Base-by-base conservation (phyloP, 805 yeast species). In the Kodamaea kakaduensis region DNA sequence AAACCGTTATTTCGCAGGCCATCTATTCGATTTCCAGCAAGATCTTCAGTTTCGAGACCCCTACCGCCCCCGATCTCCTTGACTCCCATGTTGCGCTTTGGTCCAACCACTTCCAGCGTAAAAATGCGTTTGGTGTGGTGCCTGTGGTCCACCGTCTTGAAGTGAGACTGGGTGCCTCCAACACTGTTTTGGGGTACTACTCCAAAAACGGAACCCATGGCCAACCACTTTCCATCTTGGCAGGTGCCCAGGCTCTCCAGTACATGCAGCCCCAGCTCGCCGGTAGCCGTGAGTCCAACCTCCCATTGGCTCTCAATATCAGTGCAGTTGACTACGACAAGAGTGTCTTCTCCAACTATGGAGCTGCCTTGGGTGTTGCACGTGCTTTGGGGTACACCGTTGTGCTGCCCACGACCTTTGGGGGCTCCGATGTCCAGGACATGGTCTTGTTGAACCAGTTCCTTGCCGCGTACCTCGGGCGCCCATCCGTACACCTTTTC, bases 101-200 rank as follows among this genome's bases (percentile, higher is more conserved):
- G 95, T 54, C 69, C 28, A 56, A 64, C 30, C 58, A 67, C 32
- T 67, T 66, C 51, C 71, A 75, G 50, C 50, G 69, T 29, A 51
- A 55, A 25, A 81, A 82, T 52, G 64, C 75, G 9, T 52, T 58
- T 30, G 79, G 78, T 16, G 59, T 56, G n/a, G 75, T 79, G 36
- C 93, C 94, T 17, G 67, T 67, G 36, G 59, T 81, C 46, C 67
- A 77, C 52, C 64, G 73, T 44, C 58, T 81, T 38, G 87, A 88
- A 52, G 75, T 85, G 38, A 78, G 95, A 56, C 67, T 82, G 2
- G 97, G 96, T 49, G 93, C 96, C 20, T 85, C 90, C 30, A 72
- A 78, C 43, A 75, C 84, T 17, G 71, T 90, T 30, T 64, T 84
- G 33, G 97, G 96, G 24, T 89, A 80, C 61, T 58, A 76, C 36